Evolutionary conservation across 495 filamentous ascomycete genomes (phyloP).

Genomic region (Bathelium albidoporum): DNA sequence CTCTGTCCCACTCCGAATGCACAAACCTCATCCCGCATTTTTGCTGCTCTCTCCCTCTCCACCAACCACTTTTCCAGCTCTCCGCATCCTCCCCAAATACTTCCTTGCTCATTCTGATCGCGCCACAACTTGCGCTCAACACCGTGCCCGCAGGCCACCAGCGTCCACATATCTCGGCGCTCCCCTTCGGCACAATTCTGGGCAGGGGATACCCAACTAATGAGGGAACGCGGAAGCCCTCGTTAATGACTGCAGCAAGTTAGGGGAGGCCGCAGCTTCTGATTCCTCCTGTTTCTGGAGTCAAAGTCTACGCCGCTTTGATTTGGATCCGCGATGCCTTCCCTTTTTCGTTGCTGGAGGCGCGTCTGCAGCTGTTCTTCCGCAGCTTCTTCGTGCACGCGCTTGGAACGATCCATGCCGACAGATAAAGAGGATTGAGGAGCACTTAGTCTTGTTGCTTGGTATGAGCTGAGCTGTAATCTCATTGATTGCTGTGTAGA

Average conservation of each 20-base stretch:
- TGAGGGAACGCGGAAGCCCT: constrained; percentile 26
- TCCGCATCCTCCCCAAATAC: constrained; percentile 24
- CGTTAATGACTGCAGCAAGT: constrained; percentile 25
- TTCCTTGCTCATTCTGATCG: constrained; percentile 18
- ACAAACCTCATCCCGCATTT: constrained; percentile 15
- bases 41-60: constrained; percentile 5
- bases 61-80: constrained; percentile 18
- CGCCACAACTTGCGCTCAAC: constrained; percentile 25
- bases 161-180: constrained; percentile 16
- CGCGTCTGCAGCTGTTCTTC: too few species aligned
- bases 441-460: too few species aligned
- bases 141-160: constrained; percentile 21
- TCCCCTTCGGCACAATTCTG: constrained; percentile 20
- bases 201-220: constrained; percentile 25
- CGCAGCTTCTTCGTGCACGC: too few species aligned
- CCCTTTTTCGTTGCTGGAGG: too few species aligned
- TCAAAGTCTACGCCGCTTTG: too few species aligned
- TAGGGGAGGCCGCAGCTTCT: too few species aligned
- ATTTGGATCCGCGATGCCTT: too few species aligned
- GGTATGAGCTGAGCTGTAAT: too few species aligned
- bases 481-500: too few species aligned
- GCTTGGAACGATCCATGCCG: too few species aligned
- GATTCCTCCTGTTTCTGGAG: too few species aligned
- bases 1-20: constrained; percentile 8
- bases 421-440: too few species aligned